Evolutionary conservation across 2,329 filamentous ascomycete species (phyloP).

Genomic region (Mariannaea elegans): DNA sequence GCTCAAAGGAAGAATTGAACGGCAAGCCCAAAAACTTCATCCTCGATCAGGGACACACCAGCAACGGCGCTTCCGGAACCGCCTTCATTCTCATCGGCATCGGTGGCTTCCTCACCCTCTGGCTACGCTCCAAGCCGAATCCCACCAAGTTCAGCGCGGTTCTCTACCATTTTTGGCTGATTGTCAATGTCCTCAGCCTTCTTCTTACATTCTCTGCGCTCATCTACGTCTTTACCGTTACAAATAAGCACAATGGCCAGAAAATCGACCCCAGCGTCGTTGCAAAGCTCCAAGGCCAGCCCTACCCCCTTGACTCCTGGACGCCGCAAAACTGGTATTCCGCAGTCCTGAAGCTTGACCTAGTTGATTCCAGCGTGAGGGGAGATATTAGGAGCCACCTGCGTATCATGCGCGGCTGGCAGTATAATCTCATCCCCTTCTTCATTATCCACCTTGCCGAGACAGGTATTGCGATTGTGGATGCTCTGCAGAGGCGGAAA

Average conservation of each 20-base stretch:
- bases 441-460: slow-evolving; percentile 39
- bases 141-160: slow-evolving; percentile 23
- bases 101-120: slow-evolving; percentile 36
- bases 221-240: slow-evolving; percentile 41
- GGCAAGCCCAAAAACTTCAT: slow-evolving; percentile 38
- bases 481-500: slow-evolving; percentile 28
- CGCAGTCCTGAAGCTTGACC: slow-evolving; percentile 35
- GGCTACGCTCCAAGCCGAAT: slow-evolving; percentile 27
- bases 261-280: slow-evolving; percentile 27
- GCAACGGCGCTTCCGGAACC: slow-evolving; percentile 42
- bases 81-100: slow-evolving; percentile 39
- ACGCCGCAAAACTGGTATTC: slow-evolving; percentile 42
- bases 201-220: slow-evolving; percentile 36
- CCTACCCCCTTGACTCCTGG: slow-evolving; percentile 37
- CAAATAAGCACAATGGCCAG: slow-evolving; percentile 37
- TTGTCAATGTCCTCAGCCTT: slow-evolving; percentile 33
- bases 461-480: slow-evolving; percentile 35
- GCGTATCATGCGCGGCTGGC: slow-evolving; percentile 40
- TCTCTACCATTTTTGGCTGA: slow-evolving; percentile 36
- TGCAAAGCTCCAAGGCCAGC: slow-evolving; percentile 19
- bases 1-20: slow-evolving; percentile 21
- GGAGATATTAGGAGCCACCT: slow-evolving; percentile 35
- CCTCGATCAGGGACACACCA: slow-evolving; percentile 41
- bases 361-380: slow-evolving; percentile 23
- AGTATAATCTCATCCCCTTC: slow-evolving; percentile 42